Conservation (phyloP, 108 stramenopile species). For the Skeletonema menzelii region DNA sequence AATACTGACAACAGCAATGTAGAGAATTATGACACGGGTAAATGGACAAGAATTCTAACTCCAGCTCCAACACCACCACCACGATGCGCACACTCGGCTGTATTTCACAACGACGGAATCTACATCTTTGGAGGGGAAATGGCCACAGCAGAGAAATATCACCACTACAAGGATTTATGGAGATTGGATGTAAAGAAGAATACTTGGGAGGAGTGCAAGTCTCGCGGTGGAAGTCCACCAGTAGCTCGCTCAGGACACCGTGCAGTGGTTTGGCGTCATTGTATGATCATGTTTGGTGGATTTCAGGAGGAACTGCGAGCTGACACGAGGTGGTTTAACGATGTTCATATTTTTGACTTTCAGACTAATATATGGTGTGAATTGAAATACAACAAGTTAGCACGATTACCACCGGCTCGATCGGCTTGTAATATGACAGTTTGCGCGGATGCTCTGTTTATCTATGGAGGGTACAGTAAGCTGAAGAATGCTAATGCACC, state of each 20-base stretch:
- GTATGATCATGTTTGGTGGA: slow-evolving; percentile 95
- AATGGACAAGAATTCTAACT: slow-evolving; percentile 81
- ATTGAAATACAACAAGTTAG: slow-evolving; percentile 68
- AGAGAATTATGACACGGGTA: slow-evolving; percentile 14
- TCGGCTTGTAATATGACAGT: slow-evolving; percentile 79
- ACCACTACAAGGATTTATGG: slow-evolving; percentile 96
- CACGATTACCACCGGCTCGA: slow-evolving; percentile 75
- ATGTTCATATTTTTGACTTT: slow-evolving; percentile 80
- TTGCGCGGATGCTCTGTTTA: slow-evolving; percentile 54
- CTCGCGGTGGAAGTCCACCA: slow-evolving; percentile 65
- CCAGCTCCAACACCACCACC: slow-evolving; percentile 78
- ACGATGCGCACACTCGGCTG: slow-evolving; percentile 93
- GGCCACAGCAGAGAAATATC: slow-evolving; percentile 90
- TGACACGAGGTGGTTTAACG: slow-evolving; percentile 80
- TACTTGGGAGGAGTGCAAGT: slow-evolving; percentile 81
- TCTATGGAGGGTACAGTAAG: slow-evolving; percentile 89
- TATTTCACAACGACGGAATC: slow-evolving; percentile 83
- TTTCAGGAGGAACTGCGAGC: slow-evolving; percentile 90
- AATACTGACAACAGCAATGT: slow-evolving; percentile 41
- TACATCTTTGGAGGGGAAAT: slow-evolving; percentile 97
- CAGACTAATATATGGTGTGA: slow-evolving; percentile 83
- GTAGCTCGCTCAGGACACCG: slow-evolving; percentile 90
- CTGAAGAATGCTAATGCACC: slow-evolving; percentile 54
- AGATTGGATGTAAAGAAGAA: slow-evolving; percentile 80
- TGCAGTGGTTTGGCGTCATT: slow-evolving; percentile 89